Percentiles rank a stretch among this genome's conserved stretches.
Evolutionary conservation across 768 basidiomycete species (phyloP).

Genomic region (Termitomyces sp.): DNA sequence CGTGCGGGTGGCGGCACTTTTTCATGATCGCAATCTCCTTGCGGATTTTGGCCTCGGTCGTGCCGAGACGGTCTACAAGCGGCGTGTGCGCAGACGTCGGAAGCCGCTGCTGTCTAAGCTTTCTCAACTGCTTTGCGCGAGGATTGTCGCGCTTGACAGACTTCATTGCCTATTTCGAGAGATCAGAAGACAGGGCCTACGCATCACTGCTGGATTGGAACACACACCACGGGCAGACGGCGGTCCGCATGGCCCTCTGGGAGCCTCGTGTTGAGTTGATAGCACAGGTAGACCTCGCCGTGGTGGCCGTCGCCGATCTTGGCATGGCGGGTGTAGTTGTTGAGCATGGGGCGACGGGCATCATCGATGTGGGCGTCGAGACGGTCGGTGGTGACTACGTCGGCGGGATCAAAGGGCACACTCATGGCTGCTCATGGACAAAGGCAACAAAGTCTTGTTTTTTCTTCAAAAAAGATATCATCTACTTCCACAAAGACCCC

Average conservation of each 20-base stretch:
- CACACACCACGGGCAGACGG: slow-evolving; percentile 37
- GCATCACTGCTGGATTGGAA: neutral
- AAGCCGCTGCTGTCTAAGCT: slow-evolving; percentile 27
- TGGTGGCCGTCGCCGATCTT: slow-evolving; percentile 87
- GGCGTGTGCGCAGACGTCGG: slow-evolving; percentile 46
- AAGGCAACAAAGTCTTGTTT: slow-evolving; percentile 14
- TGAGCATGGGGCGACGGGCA: slow-evolving; percentile 48
- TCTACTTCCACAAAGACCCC: slow-evolving; percentile 19
- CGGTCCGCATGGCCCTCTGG: slow-evolving; percentile 31
- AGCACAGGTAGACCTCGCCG: slow-evolving; percentile 79
- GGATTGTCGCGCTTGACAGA: slow-evolving; percentile 68
- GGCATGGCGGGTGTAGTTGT: slow-evolving; percentile 77
- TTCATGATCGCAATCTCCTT: slow-evolving; percentile 99
- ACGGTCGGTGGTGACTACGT: slow-evolving; percentile 45
- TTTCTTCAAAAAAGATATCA: too few relatives aligned
- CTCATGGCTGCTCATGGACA: neutral
- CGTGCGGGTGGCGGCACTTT: slow-evolving; percentile 85
- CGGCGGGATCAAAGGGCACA: slow-evolving; percentile 32
- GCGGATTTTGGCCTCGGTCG: slow-evolving; percentile 77
- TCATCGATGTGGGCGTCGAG: slow-evolving; percentile 34
- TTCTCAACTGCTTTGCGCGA: slow-evolving; percentile 43
- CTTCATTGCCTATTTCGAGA: slow-evolving; percentile 65
- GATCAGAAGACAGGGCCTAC: neutral
- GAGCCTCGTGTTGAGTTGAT: slow-evolving; percentile 37
- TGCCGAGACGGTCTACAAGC: slow-evolving; percentile 62